A percentile compares a stretch with the other conserved stretches of the same genome.
Evolutionary conservation across 441 rosid genomes (phyloP).

Genomic region (Euphorbia corollata): DNA sequence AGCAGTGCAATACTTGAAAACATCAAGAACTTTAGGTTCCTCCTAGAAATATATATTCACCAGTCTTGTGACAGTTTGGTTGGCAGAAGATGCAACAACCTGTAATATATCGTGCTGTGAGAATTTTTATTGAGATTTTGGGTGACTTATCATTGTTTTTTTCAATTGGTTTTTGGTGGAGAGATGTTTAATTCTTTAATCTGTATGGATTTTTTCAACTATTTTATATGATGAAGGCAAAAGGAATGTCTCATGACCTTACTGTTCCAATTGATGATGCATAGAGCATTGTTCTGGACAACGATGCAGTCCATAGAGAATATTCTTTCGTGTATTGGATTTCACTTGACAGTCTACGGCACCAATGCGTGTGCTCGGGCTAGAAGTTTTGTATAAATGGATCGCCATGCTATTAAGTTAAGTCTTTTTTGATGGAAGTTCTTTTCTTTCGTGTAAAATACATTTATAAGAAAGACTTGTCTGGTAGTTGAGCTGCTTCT

Average conservation of each 20-base stretch:
- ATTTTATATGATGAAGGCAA: constrained; percentile 36
- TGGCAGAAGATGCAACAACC: neutral
- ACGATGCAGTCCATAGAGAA: no score
- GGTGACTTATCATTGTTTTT: neutral
- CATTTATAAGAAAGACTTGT: no score
- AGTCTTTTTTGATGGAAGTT: no score
- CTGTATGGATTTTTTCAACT: neutral
- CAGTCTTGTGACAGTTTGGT: neutral
- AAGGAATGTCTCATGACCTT: constrained; percentile 45
- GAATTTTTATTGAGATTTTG: neutral
- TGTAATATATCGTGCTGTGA: neutral
- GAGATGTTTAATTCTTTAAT: neutral
- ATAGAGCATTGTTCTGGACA: constrained; percentile 36
- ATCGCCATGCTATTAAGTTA: no score
- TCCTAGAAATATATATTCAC: neutral
- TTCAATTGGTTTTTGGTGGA: neutral
- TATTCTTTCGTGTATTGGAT: no score
- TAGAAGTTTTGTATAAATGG: no score
- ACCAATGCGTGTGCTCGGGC: no score
- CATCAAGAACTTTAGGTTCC: neutral
- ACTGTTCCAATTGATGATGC: constrained; percentile 46
- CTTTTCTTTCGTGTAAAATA: no score
- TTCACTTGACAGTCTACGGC: no score
- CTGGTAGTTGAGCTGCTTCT: no score
- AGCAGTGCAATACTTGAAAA: neutral